These are phyloP conservation scores for Phytophthora megakarya DNA, from an alignment of 352 stramenopile species.

Conservation along the genomic window DNA sequence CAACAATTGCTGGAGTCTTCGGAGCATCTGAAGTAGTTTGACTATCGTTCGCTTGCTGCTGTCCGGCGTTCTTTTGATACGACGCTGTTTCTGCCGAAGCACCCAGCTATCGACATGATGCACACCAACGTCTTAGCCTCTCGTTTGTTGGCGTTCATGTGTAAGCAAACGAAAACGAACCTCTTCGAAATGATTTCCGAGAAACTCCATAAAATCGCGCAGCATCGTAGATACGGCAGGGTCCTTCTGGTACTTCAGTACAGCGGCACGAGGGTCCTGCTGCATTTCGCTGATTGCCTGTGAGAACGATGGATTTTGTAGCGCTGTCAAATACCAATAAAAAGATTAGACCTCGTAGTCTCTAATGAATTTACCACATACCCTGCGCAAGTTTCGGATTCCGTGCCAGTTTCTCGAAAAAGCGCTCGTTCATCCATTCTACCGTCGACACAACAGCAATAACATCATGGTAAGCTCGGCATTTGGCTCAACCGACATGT, in stretches of 20 bases:
- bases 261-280: slow-evolving; percentile 53
- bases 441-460: background rate
- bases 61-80: slow-evolving; percentile 8
- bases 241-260: slow-evolving; percentile 76
- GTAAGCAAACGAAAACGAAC: slow-evolving; percentile 14
- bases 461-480: background rate
- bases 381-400: slow-evolving; percentile 62
- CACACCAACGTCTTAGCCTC: background rate
- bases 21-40: background rate
- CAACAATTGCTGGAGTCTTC: slow-evolving; percentile 50
- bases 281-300: slow-evolving; percentile 76
- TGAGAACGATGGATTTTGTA: slow-evolving; percentile 74
- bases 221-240: slow-evolving; percentile 62
- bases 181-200: slow-evolving; percentile 79
- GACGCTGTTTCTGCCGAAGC: slow-evolving; percentile 30
- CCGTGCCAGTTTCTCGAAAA: slow-evolving; percentile 70
- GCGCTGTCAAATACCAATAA: slow-evolving; percentile 32
- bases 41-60: slow-evolving; percentile 6
- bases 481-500: background rate
- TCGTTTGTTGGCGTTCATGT: no score
- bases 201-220: slow-evolving; percentile 72
- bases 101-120: slow-evolving; percentile 39
- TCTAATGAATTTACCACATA: slow-evolving; percentile 13
- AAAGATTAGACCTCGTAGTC: background rate
- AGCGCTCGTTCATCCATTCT: slow-evolving; percentile 81